These are phyloP conservation scores for Fabrea salina DNA, from an alignment of 169 alveolate genomes.

Conservation along the genomic window DNA sequence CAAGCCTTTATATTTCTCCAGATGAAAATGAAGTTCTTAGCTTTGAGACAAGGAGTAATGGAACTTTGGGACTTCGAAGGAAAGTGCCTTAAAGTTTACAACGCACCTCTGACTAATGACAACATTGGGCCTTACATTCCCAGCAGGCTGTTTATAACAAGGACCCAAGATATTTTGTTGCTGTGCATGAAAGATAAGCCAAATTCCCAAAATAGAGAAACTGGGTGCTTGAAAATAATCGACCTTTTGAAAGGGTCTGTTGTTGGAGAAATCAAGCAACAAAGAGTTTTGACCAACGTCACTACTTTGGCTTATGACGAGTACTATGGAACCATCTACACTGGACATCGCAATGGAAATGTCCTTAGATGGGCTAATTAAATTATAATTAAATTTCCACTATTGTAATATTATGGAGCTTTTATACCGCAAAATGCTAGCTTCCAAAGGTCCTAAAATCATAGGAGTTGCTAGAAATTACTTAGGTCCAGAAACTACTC, in stretches of 20 bases:
- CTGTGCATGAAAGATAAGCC: neutral
- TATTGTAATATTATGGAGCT: no score
- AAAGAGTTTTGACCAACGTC: neutral
- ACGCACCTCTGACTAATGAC: neutral
- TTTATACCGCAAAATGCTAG: no score
- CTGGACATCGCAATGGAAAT: slow-evolving; percentile 18
- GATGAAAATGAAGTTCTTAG: neutral
- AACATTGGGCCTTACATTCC: neutral
- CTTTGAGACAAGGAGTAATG: neutral
- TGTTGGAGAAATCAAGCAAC: neutral
- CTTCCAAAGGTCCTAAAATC: no score
- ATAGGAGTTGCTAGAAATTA: no score
- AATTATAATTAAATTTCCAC: slow-evolving; percentile 28
- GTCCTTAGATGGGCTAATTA: slow-evolving; percentile 21
- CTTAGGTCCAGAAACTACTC: no score
- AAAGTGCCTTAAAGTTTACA: neutral
- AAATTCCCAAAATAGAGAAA: neutral
- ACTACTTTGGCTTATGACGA: slow-evolving; percentile 22
- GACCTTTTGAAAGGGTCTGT: neutral
- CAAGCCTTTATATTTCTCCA: slow-evolving; percentile 8
- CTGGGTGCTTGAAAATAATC: neutral
- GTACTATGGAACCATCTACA: neutral
- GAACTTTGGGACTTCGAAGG: slow-evolving; percentile 24
- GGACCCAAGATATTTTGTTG: neutral
- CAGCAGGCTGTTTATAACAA: neutral